Evolutionary conservation across 1,284 basidiomycete species (phyloP).

Genomic region (Irpex lacteus): DNA sequence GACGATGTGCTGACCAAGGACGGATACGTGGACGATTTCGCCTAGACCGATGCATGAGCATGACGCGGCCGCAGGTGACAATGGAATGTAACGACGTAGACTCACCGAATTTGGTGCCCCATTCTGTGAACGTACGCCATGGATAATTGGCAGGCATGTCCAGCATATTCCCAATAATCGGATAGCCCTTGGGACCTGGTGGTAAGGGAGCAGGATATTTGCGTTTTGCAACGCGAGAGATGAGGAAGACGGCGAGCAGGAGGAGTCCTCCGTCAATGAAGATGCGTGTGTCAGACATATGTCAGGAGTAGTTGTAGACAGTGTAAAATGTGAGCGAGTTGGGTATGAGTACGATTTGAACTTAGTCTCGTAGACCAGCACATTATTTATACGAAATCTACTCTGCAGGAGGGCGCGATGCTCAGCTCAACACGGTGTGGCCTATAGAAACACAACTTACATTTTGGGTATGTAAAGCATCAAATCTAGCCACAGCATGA

Average conservation of each 20-base stretch:
- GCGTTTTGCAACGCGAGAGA: background rate
- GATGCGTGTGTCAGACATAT: background rate
- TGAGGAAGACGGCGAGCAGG: background rate
- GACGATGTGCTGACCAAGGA: constrained; percentile 60
- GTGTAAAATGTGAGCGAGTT: no score
- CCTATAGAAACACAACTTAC: no score
- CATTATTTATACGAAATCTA: no score
- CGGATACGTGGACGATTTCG: constrained; percentile 37
- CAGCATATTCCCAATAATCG: constrained; percentile 30
- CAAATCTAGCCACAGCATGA: no score
- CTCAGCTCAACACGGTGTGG: no score
- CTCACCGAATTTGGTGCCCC: constrained; percentile 27
- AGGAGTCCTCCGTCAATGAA: background rate
- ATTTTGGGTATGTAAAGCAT: no score
- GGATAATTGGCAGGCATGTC: constrained; percentile 28
- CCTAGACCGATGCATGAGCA: constrained; percentile 13
- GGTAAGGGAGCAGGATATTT: constrained; percentile 15
- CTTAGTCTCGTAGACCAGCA: no score
- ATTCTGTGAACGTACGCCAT: constrained; percentile 28
- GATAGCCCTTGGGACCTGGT: constrained; percentile 30
- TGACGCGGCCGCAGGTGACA: background rate
- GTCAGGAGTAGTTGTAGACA: no score
- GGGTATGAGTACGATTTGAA: no score
- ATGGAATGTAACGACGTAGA: background rate
- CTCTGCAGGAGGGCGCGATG: no score